Conservation (phyloP, 2,329 filamentous ascomycete genomes). For the Epichloe baconii region DNA sequence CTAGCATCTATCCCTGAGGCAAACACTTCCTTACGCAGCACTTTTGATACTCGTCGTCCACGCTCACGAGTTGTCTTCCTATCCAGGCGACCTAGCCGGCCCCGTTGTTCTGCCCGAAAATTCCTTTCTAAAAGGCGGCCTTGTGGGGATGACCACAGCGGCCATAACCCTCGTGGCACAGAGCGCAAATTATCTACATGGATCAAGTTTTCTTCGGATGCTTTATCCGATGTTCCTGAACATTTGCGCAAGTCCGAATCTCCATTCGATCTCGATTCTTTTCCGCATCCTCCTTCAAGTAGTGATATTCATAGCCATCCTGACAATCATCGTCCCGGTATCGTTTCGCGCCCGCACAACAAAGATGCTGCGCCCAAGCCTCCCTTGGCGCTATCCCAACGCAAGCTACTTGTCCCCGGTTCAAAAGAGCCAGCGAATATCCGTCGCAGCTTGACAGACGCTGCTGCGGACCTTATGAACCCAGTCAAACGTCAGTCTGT, state of each 20-base stretch:
- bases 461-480: conserved; percentile 6
- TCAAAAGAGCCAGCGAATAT: neutral
- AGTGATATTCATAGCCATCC: conserved; percentile 1
- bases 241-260: conserved; percentile 7
- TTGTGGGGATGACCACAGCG: neutral
- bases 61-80: conserved; percentile 16
- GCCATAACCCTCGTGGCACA: neutral
- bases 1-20: conserved; percentile 17
- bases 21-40: conserved; percentile 10
- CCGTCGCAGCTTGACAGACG: conserved; percentile 8
- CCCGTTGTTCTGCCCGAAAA: conserved; percentile 9
- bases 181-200: neutral
- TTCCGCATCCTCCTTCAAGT: conserved; percentile 11
- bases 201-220: neutral
- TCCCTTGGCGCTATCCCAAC: conserved; percentile 3
- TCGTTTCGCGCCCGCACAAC: neutral
- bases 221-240: neutral
- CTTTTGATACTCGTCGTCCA: conserved; percentile 8
- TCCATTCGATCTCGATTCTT: conserved; percentile 13
- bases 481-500: conserved; percentile 18
- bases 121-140: neutral
- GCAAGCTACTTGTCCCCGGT: conserved; percentile 1
- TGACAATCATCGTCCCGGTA: neutral
- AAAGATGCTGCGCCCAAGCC: conserved; percentile 2
- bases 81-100: conserved; percentile 14